Evolutionary conservation across 2,329 filamentous ascomycete species (phyloP).

Genomic region (Xylaria multiplex): DNA sequence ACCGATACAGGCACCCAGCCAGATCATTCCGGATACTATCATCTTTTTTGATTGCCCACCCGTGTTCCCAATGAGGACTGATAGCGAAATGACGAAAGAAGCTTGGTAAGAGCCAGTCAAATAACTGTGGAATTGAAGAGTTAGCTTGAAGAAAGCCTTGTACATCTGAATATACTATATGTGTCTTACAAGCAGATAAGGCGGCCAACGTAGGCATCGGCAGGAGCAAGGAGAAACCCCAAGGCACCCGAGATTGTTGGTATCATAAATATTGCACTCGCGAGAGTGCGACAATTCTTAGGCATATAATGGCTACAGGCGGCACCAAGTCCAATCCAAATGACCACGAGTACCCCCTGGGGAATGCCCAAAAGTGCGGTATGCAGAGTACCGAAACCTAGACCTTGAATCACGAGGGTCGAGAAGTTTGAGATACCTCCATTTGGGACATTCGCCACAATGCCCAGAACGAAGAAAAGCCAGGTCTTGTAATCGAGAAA

Average conservation of each 20-base stretch:
- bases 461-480: constrained; percentile 12
- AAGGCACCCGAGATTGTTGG: constrained; percentile 16
- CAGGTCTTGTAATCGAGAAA: constrained; percentile 16
- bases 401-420: constrained; percentile 16
- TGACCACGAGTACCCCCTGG: constrained; percentile 14
- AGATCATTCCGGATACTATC: constrained; percentile 18
- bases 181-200: constrained; percentile 21
- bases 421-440: constrained; percentile 22
- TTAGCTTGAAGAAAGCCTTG: neutral
- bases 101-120: constrained; percentile 19
- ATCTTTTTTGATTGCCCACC: constrained; percentile 21
- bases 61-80: constrained; percentile 4
- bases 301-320: constrained; percentile 16
- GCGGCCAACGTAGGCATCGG: constrained; percentile 14
- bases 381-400: constrained; percentile 14
- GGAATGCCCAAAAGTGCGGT: constrained; percentile 20
- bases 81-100: constrained; percentile 15
- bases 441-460: constrained; percentile 11
- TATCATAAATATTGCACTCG: constrained; percentile 14
- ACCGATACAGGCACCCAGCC: constrained; percentile 16
- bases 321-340: constrained; percentile 17
- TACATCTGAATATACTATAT: neutral
- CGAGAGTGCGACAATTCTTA: constrained; percentile 17
- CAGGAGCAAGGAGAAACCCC: constrained; percentile 15
- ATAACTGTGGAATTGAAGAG: constrained; percentile 1